These are phyloP conservation scores for Ramaria sp. DNA, from an alignment of 768 basidiomycete species.

Conservation along the genomic window DNA sequence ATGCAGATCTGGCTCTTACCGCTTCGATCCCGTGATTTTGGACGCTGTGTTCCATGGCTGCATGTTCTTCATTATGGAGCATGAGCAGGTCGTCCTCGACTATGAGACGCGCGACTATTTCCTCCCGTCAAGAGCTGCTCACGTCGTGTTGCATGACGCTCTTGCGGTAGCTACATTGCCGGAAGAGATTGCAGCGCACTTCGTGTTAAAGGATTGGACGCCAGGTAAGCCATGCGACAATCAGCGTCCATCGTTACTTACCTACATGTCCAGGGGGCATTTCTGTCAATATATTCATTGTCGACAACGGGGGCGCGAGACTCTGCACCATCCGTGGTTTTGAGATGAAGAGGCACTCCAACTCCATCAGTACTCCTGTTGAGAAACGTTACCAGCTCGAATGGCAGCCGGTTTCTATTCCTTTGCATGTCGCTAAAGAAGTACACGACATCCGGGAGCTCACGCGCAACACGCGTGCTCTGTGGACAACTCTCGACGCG, in stretches of 20 bases:
- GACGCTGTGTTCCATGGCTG: constrained; percentile 25
- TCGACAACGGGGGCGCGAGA: constrained; percentile 16
- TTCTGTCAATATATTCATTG: constrained; percentile 18
- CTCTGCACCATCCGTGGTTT: too few relatives aligned
- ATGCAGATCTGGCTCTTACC: constrained; percentile 17
- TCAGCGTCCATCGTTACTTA: neutral
- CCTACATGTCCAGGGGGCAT: constrained; percentile 12
- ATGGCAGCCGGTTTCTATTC: constrained; percentile 22
- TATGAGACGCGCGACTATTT: constrained; percentile 21
- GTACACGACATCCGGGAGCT: neutral
- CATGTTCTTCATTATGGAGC: constrained; percentile 15
- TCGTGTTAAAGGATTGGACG: constrained; percentile 18
- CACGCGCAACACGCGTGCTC: constrained; percentile 1
- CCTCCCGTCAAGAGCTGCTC: constrained; percentile 19
- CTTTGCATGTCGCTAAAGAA: constrained; percentile 8
- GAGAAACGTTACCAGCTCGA: constrained; percentile 21
- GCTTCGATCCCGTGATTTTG: constrained; percentile 27
- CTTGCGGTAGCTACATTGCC: constrained; percentile 13
- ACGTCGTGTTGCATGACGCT: constrained; percentile 12
- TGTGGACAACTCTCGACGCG: constrained; percentile 1
- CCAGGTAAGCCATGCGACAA: constrained; percentile 14
- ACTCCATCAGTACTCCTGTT: constrained; percentile 15
- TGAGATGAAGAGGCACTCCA: too few relatives aligned
- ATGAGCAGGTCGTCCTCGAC: constrained; percentile 23
- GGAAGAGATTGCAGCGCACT: constrained; percentile 16